Percentiles rank a stretch among this genome's conserved stretches.
phyloP scores from a whole-genome alignment of 352 stramenopile genomes.

The Pythium monospermum region DNA sequence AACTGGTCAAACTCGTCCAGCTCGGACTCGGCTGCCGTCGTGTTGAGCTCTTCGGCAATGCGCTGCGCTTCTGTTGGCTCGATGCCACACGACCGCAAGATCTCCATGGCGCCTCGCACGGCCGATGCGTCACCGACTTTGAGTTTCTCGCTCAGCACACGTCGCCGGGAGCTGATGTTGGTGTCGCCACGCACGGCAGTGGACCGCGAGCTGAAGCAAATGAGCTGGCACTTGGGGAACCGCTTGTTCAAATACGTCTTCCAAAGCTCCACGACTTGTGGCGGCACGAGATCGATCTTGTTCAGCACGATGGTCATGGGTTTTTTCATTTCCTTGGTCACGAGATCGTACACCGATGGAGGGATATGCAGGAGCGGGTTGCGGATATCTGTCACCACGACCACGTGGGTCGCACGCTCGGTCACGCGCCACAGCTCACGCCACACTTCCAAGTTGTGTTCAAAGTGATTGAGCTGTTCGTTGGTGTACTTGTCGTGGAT shows the following conservation, averaged over 20 bases:
- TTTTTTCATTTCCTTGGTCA: slow-evolving; percentile 69
- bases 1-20: slow-evolving; percentile 23
- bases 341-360: slow-evolving; percentile 72
- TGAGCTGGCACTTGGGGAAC: slow-evolving; percentile 61
- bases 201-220: slow-evolving; percentile 77
- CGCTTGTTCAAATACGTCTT: slow-evolving; percentile 50
- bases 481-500: slow-evolving; percentile 83
- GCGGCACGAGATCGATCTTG: slow-evolving; percentile 78
- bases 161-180: slow-evolving; percentile 58
- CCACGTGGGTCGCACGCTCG: slow-evolving; percentile 73
- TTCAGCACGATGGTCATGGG: slow-evolving; percentile 82
- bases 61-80: slow-evolving; percentile 38
- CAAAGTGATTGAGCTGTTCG: slow-evolving; percentile 82
- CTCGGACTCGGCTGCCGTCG: slow-evolving; percentile 1
- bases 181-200: slow-evolving; percentile 62
- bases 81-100: slow-evolving; percentile 68
- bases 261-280: slow-evolving; percentile 57
- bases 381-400: slow-evolving; percentile 75
- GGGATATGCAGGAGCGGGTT: slow-evolving; percentile 80
- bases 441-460: slow-evolving; percentile 85
- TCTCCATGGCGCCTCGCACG: slow-evolving; percentile 55
- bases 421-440: slow-evolving; percentile 84
- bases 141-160: slow-evolving; percentile 77
- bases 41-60: slow-evolving; percentile 66
- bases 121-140: slow-evolving; percentile 67